A percentile compares a stretch with the other conserved stretches of the same genome.
These are phyloP conservation scores for Scytalidium lignicola DNA, from an alignment of 2,329 filamentous ascomycete genomes.

Conservation along the genomic window DNA sequence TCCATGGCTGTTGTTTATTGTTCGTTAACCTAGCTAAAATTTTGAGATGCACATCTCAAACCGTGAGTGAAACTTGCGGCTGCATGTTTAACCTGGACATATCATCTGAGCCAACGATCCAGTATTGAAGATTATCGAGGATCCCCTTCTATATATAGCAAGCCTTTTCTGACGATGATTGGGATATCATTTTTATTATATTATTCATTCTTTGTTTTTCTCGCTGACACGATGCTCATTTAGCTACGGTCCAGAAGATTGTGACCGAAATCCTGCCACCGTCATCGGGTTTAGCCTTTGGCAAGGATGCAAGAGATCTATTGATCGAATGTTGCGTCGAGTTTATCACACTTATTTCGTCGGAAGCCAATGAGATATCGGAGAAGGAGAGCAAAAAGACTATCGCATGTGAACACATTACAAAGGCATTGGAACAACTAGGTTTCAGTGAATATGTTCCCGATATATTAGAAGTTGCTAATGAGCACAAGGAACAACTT, in stretches of 20 bases:
- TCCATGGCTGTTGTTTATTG: too few relatives aligned
- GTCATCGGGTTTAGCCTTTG: conserved; percentile 74
- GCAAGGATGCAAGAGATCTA: conserved; percentile 90
- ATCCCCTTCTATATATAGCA: too few relatives aligned
- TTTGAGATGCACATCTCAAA: too few relatives aligned
- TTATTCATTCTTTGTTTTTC: too few relatives aligned
- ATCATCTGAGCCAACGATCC: too few relatives aligned
- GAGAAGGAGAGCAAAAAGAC: conserved; percentile 99
- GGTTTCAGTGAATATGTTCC: conserved; percentile 91
- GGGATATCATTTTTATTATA: too few relatives aligned
- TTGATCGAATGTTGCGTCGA: conserved; percentile 98
- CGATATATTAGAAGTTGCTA: conserved; percentile 79
- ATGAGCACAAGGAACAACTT: conserved; percentile 87
- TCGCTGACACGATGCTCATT: neutral
- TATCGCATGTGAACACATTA: conserved; percentile 96
- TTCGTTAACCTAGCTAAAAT: too few relatives aligned
- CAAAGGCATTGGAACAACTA: conserved; percentile 85
- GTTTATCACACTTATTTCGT: conserved; percentile 98
- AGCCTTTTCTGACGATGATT: too few relatives aligned
- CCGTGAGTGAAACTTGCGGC: too few relatives aligned
- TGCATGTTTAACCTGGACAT: too few relatives aligned
- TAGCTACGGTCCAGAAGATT: conserved; percentile 74
- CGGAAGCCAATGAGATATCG: conserved; percentile 96
- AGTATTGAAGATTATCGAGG: too few relatives aligned
- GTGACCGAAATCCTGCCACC: conserved; percentile 87